phyloP scores from a whole-genome alignment of 1,139 yeast genomes.

The Geotrichum australiense region DNA sequence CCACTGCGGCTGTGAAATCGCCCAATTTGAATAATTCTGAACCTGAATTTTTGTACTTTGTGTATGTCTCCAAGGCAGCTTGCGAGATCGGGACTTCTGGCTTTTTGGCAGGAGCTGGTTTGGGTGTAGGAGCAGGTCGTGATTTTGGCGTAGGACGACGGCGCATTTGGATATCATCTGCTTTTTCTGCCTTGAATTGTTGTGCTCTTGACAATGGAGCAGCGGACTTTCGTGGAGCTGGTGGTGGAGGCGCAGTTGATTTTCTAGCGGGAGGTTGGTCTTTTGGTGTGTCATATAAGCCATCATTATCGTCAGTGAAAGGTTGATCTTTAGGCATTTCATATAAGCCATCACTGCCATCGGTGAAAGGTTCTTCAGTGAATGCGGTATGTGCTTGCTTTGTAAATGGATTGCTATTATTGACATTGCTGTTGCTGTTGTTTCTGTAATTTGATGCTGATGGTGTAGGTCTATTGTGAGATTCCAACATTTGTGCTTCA shows the following conservation, averaged over 20 bases:
- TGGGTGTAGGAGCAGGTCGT: conserved; percentile 6
- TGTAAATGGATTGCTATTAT: no score
- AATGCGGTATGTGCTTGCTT: not conserved
- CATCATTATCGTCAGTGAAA: conserved; percentile 6
- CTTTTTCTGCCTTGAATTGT: conserved; percentile 16
- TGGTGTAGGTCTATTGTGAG: not conserved
- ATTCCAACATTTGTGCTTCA: conserved; percentile 18
- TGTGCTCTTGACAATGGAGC: conserved; percentile 17
- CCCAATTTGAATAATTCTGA: conserved; percentile 64
- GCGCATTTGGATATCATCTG: conserved; percentile 26
- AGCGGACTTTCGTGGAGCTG: conserved; percentile 8
- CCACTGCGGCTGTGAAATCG: conserved; percentile 66
- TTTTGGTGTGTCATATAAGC: not conserved
- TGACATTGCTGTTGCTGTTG: not conserved
- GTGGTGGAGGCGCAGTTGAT: conserved; percentile 6
- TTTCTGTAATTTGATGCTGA: not conserved
- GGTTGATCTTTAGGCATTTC: conserved; percentile 8
- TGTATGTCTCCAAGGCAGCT: conserved; percentile 43
- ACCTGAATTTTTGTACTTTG: conserved; percentile 55
- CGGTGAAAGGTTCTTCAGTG: not conserved
- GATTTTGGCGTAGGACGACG: conserved; percentile 19
- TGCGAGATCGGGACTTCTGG: conserved; percentile 29
- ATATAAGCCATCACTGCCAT: not conserved
- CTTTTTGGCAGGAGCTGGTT: conserved; percentile 23
- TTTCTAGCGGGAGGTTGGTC: not conserved